Evolutionary conservation across 176 grass and related monocot genomes (phyloP).

Genomic region (Olyra latifolia): DNA sequence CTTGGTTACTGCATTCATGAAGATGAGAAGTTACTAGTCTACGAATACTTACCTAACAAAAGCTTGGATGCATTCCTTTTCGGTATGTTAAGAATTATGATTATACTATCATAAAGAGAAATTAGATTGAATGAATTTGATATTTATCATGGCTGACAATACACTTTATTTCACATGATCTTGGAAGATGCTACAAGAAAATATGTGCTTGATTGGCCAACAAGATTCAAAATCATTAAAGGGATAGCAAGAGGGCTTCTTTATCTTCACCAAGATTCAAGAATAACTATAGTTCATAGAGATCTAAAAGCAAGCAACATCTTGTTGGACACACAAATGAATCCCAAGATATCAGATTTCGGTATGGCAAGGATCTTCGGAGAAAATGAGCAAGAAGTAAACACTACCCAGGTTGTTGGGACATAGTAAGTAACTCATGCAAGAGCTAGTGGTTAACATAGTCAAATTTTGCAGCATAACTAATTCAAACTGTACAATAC

Average conservation of each 20-base stretch:
- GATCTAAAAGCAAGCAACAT: conserved; percentile 57
- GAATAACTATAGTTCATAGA: conserved; percentile 43
- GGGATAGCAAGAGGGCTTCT: conserved; percentile 54
- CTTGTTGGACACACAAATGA: conserved; percentile 50
- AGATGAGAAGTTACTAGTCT: conserved; percentile 57
- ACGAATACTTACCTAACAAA: conserved; percentile 67
- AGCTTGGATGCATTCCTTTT: conserved; percentile 59
- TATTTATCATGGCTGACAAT: neutral
- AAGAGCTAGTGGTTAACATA: neutral
- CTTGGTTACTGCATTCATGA: conserved; percentile 44
- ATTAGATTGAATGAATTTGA: neutral
- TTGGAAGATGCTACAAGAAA: conserved; percentile 36
- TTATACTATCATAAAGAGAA: neutral
- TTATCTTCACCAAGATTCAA: conserved; percentile 67
- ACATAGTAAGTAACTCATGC: conserved; percentile 47
- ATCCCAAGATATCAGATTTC: conserved; percentile 62
- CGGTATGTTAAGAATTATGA: conserved; percentile 24
- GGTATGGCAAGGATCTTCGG: conserved; percentile 52
- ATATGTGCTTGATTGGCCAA: conserved; percentile 31
- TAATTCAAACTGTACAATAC: neutral
- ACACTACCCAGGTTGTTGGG: conserved; percentile 35
- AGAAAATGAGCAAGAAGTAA: conserved; percentile 30
- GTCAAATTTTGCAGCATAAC: neutral
- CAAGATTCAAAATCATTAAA: conserved; percentile 39
- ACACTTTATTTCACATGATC: neutral